Evolutionary conservation across 1,284 basidiomycete genomes (phyloP).

Genomic region (Cryptococcus amylolentus): DNA sequence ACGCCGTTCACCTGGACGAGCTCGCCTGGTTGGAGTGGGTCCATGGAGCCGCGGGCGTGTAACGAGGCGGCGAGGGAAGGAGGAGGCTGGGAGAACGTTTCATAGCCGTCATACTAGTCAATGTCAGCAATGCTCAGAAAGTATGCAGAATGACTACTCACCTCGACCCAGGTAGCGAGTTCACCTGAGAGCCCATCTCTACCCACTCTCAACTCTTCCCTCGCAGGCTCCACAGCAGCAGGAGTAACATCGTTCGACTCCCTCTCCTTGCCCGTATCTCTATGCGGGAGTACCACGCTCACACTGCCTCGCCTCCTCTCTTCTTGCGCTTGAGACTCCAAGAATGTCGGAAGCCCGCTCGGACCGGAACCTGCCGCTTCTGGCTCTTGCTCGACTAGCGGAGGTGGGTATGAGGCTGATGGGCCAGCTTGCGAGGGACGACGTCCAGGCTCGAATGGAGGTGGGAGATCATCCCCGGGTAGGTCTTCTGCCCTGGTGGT

Average conservation of each 20-base stretch:
- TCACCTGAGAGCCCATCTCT: conserved; percentile 33
- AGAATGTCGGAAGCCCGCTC: conserved; percentile 34
- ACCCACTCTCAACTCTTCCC: conserved; percentile 9
- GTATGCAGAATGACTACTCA: conserved; percentile 14
- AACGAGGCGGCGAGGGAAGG: conserved; percentile 42
- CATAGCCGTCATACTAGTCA: conserved; percentile 49
- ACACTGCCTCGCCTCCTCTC: background rate
- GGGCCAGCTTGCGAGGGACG: conserved; percentile 10
- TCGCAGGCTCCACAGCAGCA: conserved; percentile 11
- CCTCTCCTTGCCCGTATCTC: background rate
- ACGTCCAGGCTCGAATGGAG: conserved; percentile 33
- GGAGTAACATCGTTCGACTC: background rate
- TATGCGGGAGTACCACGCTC: background rate
- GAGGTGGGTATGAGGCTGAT: background rate
- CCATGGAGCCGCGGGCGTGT: conserved; percentile 44
- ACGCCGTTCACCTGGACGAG: conserved; percentile 20
- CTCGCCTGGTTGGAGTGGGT: conserved; percentile 43
- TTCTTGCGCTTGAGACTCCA: conserved; percentile 38
- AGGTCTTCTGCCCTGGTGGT: conserved; percentile 20
- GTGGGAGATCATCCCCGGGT: conserved; percentile 26
- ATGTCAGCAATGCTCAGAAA: background rate
- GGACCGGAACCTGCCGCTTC: background rate
- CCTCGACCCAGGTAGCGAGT: conserved; percentile 44
- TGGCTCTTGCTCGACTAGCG: background rate
- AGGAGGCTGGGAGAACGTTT: conserved; percentile 48